Base-by-base conservation (phyloP, 768 basidiomycete genomes). In the Brasilioporus rufonigricans region DNA sequence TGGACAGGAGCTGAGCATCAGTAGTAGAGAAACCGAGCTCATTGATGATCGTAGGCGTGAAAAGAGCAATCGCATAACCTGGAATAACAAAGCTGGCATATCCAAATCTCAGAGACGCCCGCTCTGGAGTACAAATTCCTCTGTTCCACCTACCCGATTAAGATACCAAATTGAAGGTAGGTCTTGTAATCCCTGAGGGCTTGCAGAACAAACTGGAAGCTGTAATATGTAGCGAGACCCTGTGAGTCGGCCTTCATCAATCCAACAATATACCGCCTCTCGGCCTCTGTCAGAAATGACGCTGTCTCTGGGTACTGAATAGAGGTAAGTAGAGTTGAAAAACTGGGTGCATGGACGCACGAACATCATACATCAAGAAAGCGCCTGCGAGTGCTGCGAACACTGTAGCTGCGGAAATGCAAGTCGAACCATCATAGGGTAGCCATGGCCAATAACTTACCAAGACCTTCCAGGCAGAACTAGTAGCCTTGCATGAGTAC, bases 291-390 rank as follows among this genome's bases (percentile, higher is more conserved):
- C 54, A 85, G 66, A 68, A 84, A 85, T 29, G 68, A 73, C 12
- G 83, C 82, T 1, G 83, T 85, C 56, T 79, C 77, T 29, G 83
- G 82, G 64, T 78, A 83, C 79, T 81, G 55, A 3, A 35, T 19
- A 46, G n/a, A 5, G 23, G 21, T 32, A 9, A n/a, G 36, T 59
- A 5, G 52, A 45, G 10, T 38, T 35, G 11, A 56, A 33, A 18
- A 11, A 31, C 9, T 14, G 5, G 19, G 7, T 21, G 32, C 36
- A 31, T 12, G 6, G 19, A 31, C 9, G 8, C 2, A 14, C 48
- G 21, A 26, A 80, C 80, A 65, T 85, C 82, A 53, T 83, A 67
- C 71, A 85, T 79, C 63, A 74, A 74, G 64, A 80, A 84, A 65
- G 74, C 84, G 21, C 67, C 57, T 1, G 13, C 32, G n/a, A 56